Conservation (phyloP, 192 early-diverging fungal species). For the Coemansia sp. region DNA sequence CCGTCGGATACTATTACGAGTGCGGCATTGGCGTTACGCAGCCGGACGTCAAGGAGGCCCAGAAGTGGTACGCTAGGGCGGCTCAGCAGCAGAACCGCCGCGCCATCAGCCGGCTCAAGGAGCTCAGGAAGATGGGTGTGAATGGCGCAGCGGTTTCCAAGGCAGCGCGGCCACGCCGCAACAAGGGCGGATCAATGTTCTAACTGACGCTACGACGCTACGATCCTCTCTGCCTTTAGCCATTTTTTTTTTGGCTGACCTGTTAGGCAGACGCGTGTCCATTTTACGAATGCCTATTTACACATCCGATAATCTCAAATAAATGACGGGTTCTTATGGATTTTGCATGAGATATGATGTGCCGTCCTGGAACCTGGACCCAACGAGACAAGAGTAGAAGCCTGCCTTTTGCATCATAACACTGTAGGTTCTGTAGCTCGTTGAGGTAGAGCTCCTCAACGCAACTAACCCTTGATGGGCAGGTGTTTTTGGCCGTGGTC, state of each 20-base stretch:
- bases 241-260: constrained; percentile 6
- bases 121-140: constrained; percentile 73
- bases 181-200: constrained; percentile 45
- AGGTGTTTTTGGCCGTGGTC: too few species aligned
- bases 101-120: constrained; percentile 80
- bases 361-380: too few species aligned
- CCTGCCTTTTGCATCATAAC: too few species aligned
- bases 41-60: constrained; percentile 65
- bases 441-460: too few species aligned
- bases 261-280: neutral
- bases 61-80: constrained; percentile 85
- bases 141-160: constrained; percentile 8
- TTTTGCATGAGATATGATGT: too few species aligned
- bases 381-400: too few species aligned
- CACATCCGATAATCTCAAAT: neutral
- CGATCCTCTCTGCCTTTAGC: neutral
- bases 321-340: neutral
- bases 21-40: constrained; percentile 81
- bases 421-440: too few species aligned
- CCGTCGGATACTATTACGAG: constrained; percentile 95
- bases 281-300: neutral
- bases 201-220: neutral
- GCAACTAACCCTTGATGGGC: too few species aligned
- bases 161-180: constrained; percentile 38
- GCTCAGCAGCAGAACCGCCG: constrained; percentile 83